A percentile compares a stretch with the other conserved stretches of the same genome.
Evolutionary conservation across 148 eudicot genomes (phyloP).

Genomic region (Pharnaceum exiguum): DNA sequence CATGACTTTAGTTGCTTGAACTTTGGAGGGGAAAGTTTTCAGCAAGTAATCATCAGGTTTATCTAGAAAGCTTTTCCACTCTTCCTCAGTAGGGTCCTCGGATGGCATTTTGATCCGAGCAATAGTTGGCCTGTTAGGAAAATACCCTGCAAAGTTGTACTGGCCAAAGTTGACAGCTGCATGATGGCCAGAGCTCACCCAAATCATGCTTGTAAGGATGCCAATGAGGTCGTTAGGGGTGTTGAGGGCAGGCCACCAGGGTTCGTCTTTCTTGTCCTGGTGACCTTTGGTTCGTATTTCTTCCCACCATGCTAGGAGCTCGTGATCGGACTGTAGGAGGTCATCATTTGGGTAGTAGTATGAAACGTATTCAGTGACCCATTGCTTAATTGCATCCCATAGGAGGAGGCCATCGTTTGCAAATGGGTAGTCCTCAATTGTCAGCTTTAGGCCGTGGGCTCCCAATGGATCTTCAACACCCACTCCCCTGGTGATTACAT

Average conservation of each 20-base stretch:
- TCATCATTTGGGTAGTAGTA: slow-evolving; percentile 43
- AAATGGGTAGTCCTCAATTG: slow-evolving; percentile 69
- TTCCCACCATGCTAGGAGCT: slow-evolving; percentile 79
- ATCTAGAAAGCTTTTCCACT: slow-evolving; percentile 28
- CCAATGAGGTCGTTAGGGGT: slow-evolving; percentile 36
- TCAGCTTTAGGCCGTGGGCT: slow-evolving; percentile 62
- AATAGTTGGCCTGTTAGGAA: slow-evolving; percentile 64
- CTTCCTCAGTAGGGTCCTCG: slow-evolving; percentile 42
- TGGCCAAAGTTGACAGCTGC: slow-evolving; percentile 87
- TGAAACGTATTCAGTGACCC: slow-evolving; percentile 64
- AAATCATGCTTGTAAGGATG: slow-evolving; percentile 58
- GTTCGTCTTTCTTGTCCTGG: slow-evolving; percentile 62
- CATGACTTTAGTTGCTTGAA: slow-evolving; percentile 58
- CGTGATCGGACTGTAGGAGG: slow-evolving; percentile 38
- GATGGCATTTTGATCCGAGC: slow-evolving; percentile 59
- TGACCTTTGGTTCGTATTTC: slow-evolving; percentile 64
- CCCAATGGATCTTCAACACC: slow-evolving; percentile 47
- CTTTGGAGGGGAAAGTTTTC: slow-evolving; percentile 49
- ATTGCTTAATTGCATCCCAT: slow-evolving; percentile 59
- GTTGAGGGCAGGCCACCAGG: slow-evolving; percentile 71
- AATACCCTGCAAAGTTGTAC: slow-evolving; percentile 56
- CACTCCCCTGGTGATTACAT: slow-evolving; percentile 15
- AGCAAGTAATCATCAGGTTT: slow-evolving; percentile 36
- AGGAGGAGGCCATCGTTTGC: slow-evolving; percentile 69
- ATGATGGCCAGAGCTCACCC: slow-evolving; percentile 85